Evolutionary conservation across 148 eudicot genomes (phyloP), one percentile per base, ranked within the genome.

Genomic region (Chenopodium quinoa): DNA sequence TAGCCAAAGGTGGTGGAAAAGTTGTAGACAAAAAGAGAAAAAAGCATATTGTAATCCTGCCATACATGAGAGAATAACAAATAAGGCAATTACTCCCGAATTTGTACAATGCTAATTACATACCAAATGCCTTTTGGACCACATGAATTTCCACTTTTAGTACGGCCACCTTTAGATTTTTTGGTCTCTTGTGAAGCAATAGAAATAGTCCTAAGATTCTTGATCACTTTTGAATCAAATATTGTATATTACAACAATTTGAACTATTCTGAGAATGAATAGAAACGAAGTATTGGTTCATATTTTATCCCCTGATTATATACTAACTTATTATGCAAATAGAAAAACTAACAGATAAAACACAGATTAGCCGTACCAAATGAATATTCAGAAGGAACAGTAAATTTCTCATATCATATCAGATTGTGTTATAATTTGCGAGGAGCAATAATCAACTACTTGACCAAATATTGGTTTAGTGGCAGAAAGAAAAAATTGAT

Each of bases 61-160:
- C 52, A 69, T 58, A 47, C 64, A 66, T 23, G 46, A 66, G 62
- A 58, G 75, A 78, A 68, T 68, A 68, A 48, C 60, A 65, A 44
- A 23, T 31, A 47, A 74, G 48, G 78, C 72, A 65, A 32, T 31
- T 31, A 25, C 70, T 70, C 46, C 63, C 63, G 71, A 58, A 60
- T 44, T 72, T 44, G 60, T 69, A 71, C 22, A 60, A 44, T 82
- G 71, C 71, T 9, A 69, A 71, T 37, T 5, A 58, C 68, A 71
- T 76, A 70, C 56, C 80, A 70, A 60, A 76, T 82, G 68, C 79
- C 20, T 56, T 71, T 37, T 60, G 80, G 76, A 10, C 77, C 81
- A 27, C 65, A 22, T 6, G 25, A 58, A 54, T 48, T 58, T 0
- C 56, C 27, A 62, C 80, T 71, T 54, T 76, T 25, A 20, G 76